Evolutionary conservation across 2,329 filamentous ascomycete genomes (phyloP), one percentile per base, ranked within the genome.

Genomic region (Clonostachys chloroleuca): DNA sequence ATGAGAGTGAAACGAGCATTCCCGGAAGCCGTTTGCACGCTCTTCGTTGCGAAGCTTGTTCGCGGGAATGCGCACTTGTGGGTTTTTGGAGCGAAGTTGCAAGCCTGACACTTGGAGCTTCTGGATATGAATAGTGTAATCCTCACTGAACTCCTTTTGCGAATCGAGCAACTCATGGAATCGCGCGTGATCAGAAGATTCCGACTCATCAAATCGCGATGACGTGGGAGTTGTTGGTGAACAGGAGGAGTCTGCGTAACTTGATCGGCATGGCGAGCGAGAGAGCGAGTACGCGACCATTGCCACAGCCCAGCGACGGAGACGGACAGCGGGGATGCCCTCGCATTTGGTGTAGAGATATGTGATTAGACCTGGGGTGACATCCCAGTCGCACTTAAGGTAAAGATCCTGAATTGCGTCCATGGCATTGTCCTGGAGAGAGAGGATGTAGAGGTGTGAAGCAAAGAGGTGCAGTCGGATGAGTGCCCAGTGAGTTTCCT

Each of bases 1-100:
- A 55, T 83, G 79, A 36, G 74, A 79, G 59, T 83, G 79, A 54
- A 83, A 83, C 12, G 77, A 79, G 59, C 79, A 83, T 59, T 79
- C 75, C 20, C 79, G 69, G 59, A 81, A 83, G n/a, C 78, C 79
- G 55, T 81, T 81, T 45, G 74, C 68, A 35, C 78, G 74, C 63
- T 81, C 75, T 42, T 79, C 78, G 60, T 73, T 79, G 51, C 73
- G 68, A 18, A 82, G 66, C 47, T 68, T 66, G 65, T 82, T 82
- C 52, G 72, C 74, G 13, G 76, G 74, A 45, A 83, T 72, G 51
- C 79, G 70, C 18, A 82, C 72, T 62, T 81, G 78, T 13, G 79
- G 79, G 64, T 82, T 82, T 69, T 83, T 83, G 64, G 78, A 69
- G 54, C 73, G 68, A 36, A 76, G 63, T 52, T 81, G 71, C 45